These are phyloP conservation scores for Yamadazyma diddensiae DNA, from an alignment of 1,139 yeast species.

Conservation along the genomic window DNA sequence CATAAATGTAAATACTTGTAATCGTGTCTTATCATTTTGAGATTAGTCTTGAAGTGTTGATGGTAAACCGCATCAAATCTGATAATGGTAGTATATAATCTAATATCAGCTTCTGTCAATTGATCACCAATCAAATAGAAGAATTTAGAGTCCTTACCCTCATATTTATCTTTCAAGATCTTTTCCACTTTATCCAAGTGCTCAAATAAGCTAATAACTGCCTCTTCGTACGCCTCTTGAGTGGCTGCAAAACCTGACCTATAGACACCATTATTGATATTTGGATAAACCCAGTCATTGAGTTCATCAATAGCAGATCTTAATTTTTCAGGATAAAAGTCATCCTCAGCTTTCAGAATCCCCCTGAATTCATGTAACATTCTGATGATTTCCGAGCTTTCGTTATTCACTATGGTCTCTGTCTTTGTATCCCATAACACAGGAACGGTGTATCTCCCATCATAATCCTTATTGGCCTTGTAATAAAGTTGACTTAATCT, in stretches of 20 bases:
- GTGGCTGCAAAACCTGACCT: slow-evolving; percentile 87
- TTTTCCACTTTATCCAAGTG: slow-evolving; percentile 75
- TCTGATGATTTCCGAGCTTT: slow-evolving; percentile 83
- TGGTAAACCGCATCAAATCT: slow-evolving; percentile 91
- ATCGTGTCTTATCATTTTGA: slow-evolving; percentile 75
- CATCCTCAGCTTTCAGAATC: slow-evolving; percentile 42
- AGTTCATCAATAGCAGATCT: slow-evolving; percentile 65
- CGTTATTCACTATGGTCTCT: slow-evolving; percentile 83
- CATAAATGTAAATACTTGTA: slow-evolving; percentile 79
- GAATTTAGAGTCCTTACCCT: slow-evolving; percentile 18
- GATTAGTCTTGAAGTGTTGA: slow-evolving; percentile 92
- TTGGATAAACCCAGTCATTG: slow-evolving; percentile 82
- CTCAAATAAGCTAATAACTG: slow-evolving; percentile 63
- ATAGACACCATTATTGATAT: slow-evolving; percentile 91
- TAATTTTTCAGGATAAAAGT: slow-evolving; percentile 60
- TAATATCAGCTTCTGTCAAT: slow-evolving; percentile 86
- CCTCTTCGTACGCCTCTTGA: slow-evolving; percentile 78
- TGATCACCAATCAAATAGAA: slow-evolving; percentile 60
- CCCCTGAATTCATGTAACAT: slow-evolving; percentile 65
- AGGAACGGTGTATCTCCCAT: slow-evolving; percentile 87
- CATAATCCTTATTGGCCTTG: slow-evolving; percentile 71
- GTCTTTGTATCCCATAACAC: slow-evolving; percentile 86
- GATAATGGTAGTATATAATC: slow-evolving; percentile 72
- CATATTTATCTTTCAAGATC: slow-evolving; percentile 46
- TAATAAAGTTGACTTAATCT: slow-evolving; percentile 70